Percentiles rank a stretch among this genome's conserved stretches.
Conservation (phyloP, 208 protist species). For the Endotrypanum monterogeii region DNA sequence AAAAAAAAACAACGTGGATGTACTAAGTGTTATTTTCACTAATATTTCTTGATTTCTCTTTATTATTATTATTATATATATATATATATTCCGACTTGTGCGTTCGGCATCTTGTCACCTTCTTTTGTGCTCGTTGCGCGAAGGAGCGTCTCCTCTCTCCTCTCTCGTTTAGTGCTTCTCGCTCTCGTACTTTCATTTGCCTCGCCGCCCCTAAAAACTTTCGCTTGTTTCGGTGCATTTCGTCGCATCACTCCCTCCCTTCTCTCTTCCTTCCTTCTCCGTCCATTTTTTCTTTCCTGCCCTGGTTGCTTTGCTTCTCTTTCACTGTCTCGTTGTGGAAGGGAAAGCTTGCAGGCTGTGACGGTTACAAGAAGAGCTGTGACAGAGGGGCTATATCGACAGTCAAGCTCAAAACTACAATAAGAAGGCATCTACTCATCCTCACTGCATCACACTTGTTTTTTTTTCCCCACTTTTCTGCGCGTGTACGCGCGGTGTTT, state of each 20-base stretch:
- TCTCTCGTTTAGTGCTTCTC: background rate
- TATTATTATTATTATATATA: too few species aligned
- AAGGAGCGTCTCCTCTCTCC: too few species aligned
- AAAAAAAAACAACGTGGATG: too few species aligned
- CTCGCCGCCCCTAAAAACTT: background rate
- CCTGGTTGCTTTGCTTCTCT: background rate
- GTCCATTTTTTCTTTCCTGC: background rate
- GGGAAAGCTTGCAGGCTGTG: too few species aligned
- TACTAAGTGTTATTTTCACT: too few species aligned
- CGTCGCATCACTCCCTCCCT: background rate
- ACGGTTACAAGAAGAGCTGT: too few species aligned
- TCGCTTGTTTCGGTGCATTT: background rate
- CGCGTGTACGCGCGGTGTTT: background rate
- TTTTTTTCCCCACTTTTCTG: background rate
- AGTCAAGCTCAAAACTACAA: too few species aligned
- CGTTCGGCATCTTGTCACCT: too few species aligned
- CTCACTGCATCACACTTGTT: background rate
- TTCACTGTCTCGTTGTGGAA: background rate
- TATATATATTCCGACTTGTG: too few species aligned
- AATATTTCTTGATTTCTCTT: too few species aligned
- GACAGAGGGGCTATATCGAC: too few species aligned
- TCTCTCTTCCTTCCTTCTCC: background rate
- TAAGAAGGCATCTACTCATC: too few species aligned
- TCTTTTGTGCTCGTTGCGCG: background rate
- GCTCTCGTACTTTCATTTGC: background rate